Evolutionary conservation across 1,139 yeast genomes (phyloP).

Genomic region (Schizosaccharomyces versatilis): DNA sequence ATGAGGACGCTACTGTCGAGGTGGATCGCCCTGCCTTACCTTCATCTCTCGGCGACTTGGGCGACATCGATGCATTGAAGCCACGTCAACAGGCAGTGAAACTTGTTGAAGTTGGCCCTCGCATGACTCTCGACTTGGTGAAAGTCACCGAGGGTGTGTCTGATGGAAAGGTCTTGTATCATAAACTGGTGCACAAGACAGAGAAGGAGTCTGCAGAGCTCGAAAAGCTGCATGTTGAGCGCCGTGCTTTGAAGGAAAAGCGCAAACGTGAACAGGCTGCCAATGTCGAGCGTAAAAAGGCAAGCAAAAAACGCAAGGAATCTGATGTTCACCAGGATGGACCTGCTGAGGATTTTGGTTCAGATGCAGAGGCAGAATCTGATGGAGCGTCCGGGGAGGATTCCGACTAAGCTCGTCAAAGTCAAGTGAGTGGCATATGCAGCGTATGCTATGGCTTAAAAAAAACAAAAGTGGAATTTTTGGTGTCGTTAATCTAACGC

Average conservation of each 20-base stretch:
- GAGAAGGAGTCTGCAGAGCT: constrained; percentile 8
- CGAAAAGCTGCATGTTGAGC: constrained; percentile 10
- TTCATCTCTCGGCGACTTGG: constrained; percentile 7
- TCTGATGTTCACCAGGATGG: too few relatives aligned
- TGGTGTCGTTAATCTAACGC: too few relatives aligned
- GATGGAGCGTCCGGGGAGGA: constrained; percentile 30
- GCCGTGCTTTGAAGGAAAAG: constrained; percentile 7
- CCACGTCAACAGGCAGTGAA: constrained; percentile 71
- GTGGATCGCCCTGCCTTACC: constrained; percentile 25
- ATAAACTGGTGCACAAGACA: constrained; percentile 22
- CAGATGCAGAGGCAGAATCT: constrained; percentile 37
- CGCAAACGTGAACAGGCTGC: constrained; percentile 8
- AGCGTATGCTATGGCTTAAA: too few relatives aligned
- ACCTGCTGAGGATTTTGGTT: constrained; percentile 19
- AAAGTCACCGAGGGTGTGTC: constrained; percentile 87
- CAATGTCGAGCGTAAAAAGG: constrained; percentile 8
- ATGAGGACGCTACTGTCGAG: constrained; percentile 67
- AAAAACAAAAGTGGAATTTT: too few relatives aligned
- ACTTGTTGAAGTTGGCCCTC: constrained; percentile 82
- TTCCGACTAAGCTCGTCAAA: too few relatives aligned
- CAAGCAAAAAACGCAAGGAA: background rate
- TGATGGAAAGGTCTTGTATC: constrained; percentile 71
- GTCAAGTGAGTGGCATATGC: too few relatives aligned
- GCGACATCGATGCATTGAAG: constrained; percentile 13
- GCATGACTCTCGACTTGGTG: constrained; percentile 49